A percentile compares a stretch with the other conserved stretches of the same genome.
Evolutionary conservation across 805 yeast genomes (phyloP).

Genomic region (Starmerella etchellsii): DNA sequence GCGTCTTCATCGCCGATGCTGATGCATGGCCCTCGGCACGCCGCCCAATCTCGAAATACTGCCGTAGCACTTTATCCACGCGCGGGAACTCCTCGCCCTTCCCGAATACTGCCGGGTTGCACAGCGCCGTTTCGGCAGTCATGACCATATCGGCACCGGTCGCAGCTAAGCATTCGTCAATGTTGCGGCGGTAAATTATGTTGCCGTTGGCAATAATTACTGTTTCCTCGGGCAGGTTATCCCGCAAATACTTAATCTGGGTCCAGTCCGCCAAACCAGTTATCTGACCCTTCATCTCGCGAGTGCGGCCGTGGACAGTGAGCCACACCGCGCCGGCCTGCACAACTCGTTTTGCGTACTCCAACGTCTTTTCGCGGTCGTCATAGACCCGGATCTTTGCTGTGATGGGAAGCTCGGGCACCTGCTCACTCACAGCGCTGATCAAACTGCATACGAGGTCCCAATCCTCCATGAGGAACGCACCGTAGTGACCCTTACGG

Average conservation of each 20-base stretch:
- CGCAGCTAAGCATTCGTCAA: constrained; percentile 49
- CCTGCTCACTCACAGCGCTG: constrained; percentile 55
- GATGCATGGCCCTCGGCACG: constrained; percentile 56
- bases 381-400: constrained; percentile 89
- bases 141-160: constrained; percentile 80
- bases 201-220: constrained; percentile 94
- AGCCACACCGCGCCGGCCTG: constrained; percentile 91
- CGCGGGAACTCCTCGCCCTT: constrained; percentile 56
- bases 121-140: constrained; percentile 93
- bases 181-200: constrained; percentile 77
- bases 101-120: constrained; percentile 82
- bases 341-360: constrained; percentile 78
- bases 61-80: constrained; percentile 69
- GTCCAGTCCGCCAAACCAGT: constrained; percentile 96
- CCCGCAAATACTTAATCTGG: constrained; percentile 57
- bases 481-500: constrained; percentile 83
- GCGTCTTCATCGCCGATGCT: constrained; percentile 75
- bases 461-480: constrained; percentile 97
- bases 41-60: constrained; percentile 75
- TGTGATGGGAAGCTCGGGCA: constrained; percentile 71
- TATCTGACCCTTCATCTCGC: constrained; percentile 95
- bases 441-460: constrained; percentile 61
- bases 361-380: constrained; percentile 67
- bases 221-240: constrained; percentile 64
- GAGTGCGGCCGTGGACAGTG: constrained; percentile 87